These are phyloP conservation scores for Fraxinus americana DNA, from an alignment of 257 asterid genomes.

Conservation along the genomic window DNA sequence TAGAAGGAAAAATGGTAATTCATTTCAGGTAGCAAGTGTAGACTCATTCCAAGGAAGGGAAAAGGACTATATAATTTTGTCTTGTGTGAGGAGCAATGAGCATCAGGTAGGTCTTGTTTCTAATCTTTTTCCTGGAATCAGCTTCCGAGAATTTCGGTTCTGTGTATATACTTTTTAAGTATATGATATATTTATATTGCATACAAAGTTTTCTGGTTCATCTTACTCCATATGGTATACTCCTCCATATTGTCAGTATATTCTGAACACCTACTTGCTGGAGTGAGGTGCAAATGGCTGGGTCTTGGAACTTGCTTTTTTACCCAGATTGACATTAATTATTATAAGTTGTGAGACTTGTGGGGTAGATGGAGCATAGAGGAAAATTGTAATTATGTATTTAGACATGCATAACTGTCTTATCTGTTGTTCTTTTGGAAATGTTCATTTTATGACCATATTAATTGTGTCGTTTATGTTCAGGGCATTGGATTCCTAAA, in stretches of 20 bases:
- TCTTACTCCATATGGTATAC: background rate
- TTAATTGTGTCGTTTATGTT: slow-evolving; percentile 8
- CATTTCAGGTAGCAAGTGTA: slow-evolving; percentile 92
- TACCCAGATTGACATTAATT: background rate
- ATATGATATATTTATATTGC: background rate
- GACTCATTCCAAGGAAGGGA: slow-evolving; percentile 99
- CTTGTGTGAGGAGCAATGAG: slow-evolving; percentile 98
- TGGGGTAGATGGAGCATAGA: background rate
- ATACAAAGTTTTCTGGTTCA: background rate
- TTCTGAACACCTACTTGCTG: background rate
- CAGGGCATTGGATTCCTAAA: slow-evolving; percentile 99
- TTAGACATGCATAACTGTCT: background rate
- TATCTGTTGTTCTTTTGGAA: background rate
- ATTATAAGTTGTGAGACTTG: background rate
- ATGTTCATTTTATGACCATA: background rate
- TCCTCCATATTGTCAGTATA: background rate
- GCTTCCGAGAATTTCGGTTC: background rate
- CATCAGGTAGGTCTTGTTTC: slow-evolving; percentile 63
- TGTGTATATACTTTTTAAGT: background rate
- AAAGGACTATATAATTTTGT: slow-evolving; percentile 88
- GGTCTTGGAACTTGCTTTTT: background rate
- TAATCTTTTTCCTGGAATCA: background rate
- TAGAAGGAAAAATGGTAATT: slow-evolving; percentile 24
- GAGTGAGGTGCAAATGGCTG: background rate
- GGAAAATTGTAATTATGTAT: background rate